phyloP scores from a whole-genome alignment of 2,329 filamentous ascomycete genomes.

The Xylaria sp. region DNA sequence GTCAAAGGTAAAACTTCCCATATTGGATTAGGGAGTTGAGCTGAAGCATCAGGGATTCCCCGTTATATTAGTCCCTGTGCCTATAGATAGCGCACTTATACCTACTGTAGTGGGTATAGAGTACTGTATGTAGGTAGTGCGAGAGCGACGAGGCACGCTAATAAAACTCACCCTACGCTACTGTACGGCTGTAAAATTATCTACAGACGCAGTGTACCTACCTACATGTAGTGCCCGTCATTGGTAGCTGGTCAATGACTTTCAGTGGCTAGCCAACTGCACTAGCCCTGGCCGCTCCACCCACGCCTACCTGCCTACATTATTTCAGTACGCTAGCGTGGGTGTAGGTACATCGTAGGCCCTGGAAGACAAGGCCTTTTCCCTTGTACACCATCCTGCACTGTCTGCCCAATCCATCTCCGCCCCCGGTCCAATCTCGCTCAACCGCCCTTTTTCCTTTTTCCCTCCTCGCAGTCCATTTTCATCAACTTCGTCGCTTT shows the following conservation, averaged over 20 bases:
- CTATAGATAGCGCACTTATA: conserved; percentile 7
- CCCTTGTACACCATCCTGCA: conserved; percentile 32
- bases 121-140: background rate
- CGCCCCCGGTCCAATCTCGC: conserved; percentile 49
- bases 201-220: background rate
- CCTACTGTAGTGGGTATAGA: background rate
- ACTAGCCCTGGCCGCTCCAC: conserved; percentile 26
- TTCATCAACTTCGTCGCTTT: conserved; percentile 40
- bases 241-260: conserved; percentile 8
- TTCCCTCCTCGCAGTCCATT: conserved; percentile 45
- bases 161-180: conserved; percentile 3
- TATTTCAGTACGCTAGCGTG: background rate
- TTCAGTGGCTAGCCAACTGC: conserved; percentile 23
- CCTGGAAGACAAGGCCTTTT: conserved; percentile 25
- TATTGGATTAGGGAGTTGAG: conserved; percentile 26
- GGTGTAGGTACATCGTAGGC: conserved; percentile 4
- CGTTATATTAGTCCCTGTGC: conserved; percentile 21
- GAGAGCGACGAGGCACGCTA: background rate
- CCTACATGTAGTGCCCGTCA: background rate
- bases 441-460: conserved; percentile 49
- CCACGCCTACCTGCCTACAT: conserved; percentile 11
- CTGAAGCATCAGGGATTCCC: conserved; percentile 34
- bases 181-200: conserved; percentile 8
- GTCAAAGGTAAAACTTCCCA: conserved; percentile 27
- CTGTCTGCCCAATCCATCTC: conserved; percentile 39